phyloP scores from a whole-genome alignment of 306 rosid species.

The Corylus heterophylla region DNA sequence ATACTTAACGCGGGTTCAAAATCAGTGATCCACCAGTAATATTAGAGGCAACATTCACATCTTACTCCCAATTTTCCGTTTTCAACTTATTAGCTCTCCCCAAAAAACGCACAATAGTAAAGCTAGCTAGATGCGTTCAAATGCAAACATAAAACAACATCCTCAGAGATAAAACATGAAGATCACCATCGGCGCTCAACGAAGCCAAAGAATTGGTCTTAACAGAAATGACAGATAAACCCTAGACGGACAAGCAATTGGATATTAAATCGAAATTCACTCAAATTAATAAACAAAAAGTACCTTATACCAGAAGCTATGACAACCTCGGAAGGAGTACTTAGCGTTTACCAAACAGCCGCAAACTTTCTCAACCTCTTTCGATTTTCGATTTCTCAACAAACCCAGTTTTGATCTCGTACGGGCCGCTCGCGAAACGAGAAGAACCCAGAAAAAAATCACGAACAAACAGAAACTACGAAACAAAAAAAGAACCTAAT shows the following conservation, averaged over 20 bases:
- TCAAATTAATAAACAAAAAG: neutral
- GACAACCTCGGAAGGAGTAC: slow-evolving; percentile 4
- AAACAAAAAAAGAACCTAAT: slow-evolving; percentile 21
- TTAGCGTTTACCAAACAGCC: neutral
- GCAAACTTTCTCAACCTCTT: slow-evolving; percentile 12
- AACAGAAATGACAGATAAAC: neutral
- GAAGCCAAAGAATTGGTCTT: neutral
- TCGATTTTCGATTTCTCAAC: slow-evolving; percentile 10
- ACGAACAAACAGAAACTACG: slow-evolving; percentile 6
- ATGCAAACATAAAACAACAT: neutral
- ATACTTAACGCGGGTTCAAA: neutral
- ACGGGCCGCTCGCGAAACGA: slow-evolving; percentile 24
- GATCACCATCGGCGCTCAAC: neutral
- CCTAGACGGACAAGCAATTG: neutral
- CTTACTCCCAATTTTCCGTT: neutral
- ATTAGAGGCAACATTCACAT: neutral
- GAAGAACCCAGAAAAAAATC: slow-evolving; percentile 14
- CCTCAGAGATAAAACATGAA: neutral
- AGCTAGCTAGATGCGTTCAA: neutral
- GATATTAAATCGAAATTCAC: neutral
- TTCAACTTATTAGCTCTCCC: neutral
- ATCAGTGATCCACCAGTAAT: neutral
- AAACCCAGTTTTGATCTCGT: slow-evolving; percentile 15
- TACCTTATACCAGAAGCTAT: slow-evolving; percentile 35
- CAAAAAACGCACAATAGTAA: neutral